These are phyloP conservation scores for Komagataella phaffii DNA, from an alignment of 805 yeast genomes.

Conservation along the genomic window DNA sequence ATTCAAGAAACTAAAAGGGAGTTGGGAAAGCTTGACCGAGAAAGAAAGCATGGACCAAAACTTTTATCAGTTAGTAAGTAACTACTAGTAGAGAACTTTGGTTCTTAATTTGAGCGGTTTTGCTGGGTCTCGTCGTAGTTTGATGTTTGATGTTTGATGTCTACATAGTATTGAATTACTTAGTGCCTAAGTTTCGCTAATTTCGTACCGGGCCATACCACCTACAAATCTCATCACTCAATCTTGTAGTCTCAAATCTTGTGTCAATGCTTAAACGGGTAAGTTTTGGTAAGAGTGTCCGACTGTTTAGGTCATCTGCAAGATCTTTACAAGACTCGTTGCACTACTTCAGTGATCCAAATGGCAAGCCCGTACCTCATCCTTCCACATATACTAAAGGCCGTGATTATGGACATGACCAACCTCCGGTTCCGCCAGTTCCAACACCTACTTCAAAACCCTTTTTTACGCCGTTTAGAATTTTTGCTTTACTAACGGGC, in stretches of 20 bases:
- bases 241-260: not conserved
- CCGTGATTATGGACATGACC: not conserved
- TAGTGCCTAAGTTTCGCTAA: not conserved
- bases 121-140: too few relatives aligned
- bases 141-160: too few relatives aligned
- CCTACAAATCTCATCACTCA: too few relatives aligned
- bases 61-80: too few relatives aligned
- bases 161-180: not conserved
- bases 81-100: too few relatives aligned
- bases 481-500: not conserved
- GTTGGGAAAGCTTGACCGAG: conserved; percentile 33
- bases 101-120: too few relatives aligned
- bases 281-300: not conserved
- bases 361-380: not conserved
- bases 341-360: not conserved
- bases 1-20: conserved; percentile 56
- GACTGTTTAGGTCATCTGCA: not conserved
- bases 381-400: not conserved
- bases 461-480: not conserved
- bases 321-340: not conserved
- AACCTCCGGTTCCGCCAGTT: not conserved
- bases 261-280: not conserved
- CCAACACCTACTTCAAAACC: not conserved
- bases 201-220: not conserved
- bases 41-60: conserved; percentile 1